These are phyloP conservation scores for Candida nemodendra DNA, from an alignment of 805 yeast species.

Conservation along the genomic window DNA sequence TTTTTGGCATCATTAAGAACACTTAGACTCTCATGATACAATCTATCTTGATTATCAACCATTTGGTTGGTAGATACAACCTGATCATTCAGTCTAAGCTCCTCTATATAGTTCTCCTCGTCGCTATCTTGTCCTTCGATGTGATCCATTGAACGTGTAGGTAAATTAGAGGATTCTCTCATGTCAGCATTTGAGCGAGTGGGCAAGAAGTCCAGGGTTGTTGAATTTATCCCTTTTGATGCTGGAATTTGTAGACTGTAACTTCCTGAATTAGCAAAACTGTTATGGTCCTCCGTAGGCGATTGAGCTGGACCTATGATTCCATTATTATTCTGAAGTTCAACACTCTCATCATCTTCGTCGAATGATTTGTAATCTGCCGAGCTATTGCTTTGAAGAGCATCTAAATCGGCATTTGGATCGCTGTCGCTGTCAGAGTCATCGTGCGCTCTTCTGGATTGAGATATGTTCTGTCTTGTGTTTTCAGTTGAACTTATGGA, in stretches of 20 bases:
- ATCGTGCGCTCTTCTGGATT: background rate
- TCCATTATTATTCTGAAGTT: constrained; percentile 2
- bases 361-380: constrained; percentile 6
- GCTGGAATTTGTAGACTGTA: background rate
- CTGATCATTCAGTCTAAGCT: constrained; percentile 41
- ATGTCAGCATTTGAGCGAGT: constrained; percentile 10
- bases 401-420: constrained; percentile 20
- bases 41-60: constrained; percentile 66
- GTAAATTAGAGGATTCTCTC: constrained; percentile 1
- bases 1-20: constrained; percentile 75
- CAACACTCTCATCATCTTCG: constrained; percentile 1
- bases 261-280: constrained; percentile 7
- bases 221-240: constrained; percentile 9
- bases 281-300: constrained; percentile 7
- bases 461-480: background rate
- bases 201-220: constrained; percentile 19
- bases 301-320: constrained; percentile 3
- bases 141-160: background rate
- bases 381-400: constrained; percentile 13
- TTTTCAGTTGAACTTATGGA: background rate
- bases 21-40: constrained; percentile 81
- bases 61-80: constrained; percentile 55
- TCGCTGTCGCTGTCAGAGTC: constrained; percentile 17
- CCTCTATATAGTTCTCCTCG: constrained; percentile 17
- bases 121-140: constrained; percentile 9